A percentile compares a stretch with the other conserved stretches of the same genome.
Conservation (phyloP, 352 stramenopile species). For the Blastocystis sp. region DNA sequence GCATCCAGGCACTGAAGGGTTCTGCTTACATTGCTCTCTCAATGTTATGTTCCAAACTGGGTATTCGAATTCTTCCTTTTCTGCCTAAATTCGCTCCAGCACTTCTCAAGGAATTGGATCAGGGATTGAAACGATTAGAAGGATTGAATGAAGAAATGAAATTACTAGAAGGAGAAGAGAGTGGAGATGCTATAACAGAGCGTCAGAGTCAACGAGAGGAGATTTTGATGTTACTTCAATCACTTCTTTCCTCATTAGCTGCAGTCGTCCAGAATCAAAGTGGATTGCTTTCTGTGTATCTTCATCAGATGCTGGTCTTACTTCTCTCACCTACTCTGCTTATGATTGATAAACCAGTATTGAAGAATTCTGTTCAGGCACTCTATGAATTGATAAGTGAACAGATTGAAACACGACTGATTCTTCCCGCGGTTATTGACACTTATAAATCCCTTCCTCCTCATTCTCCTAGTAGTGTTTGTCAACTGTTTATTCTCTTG, state of each 20-base stretch:
- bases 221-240: background rate
- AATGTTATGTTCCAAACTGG: constrained; percentile 24
- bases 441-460: background rate
- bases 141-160: background rate
- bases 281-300: constrained; percentile 39
- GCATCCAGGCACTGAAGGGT: constrained; percentile 30
- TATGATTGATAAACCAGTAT: background rate
- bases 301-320: constrained; percentile 17
- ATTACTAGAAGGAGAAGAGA: background rate
- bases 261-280: constrained; percentile 19
- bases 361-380: background rate
- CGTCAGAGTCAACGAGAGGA: constrained; percentile 20
- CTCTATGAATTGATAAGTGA: constrained; percentile 18
- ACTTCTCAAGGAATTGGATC: constrained; percentile 13
- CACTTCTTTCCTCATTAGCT: constrained; percentile 1
- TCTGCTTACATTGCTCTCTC: constrained; percentile 48
- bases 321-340: constrained; percentile 14
- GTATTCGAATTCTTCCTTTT: constrained; percentile 43
- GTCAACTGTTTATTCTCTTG: constrained; percentile 10
- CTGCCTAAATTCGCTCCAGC: background rate
- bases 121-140: background rate
- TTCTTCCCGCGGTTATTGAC: constrained; percentile 38
- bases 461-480: background rate
- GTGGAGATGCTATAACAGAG: background rate
- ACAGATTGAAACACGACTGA: constrained; percentile 28